These are phyloP conservation scores for Phytophthora hybrid DNA, from an alignment of 352 stramenopile genomes.

Conservation along the genomic window DNA sequence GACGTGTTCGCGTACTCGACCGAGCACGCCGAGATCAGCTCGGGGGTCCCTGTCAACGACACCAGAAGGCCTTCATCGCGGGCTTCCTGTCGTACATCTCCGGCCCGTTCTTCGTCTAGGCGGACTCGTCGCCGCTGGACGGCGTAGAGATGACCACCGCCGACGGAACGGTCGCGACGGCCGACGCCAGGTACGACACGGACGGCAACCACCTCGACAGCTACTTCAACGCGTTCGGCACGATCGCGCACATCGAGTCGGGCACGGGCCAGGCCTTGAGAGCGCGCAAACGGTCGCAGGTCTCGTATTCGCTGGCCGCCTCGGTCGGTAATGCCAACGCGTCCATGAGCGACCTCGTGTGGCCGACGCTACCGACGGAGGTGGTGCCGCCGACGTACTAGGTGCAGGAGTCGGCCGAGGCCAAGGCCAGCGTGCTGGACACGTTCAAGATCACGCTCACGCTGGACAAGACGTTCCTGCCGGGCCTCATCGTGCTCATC, in stretches of 20 bases:
- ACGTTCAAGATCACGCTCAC: constrained; percentile 60
- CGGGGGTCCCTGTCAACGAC: constrained; percentile 69
- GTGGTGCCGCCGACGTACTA: constrained; percentile 72
- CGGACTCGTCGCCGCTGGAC: constrained; percentile 52
- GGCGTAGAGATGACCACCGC: constrained; percentile 65
- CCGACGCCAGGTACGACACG: constrained; percentile 54
- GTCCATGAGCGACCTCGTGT: constrained; percentile 75
- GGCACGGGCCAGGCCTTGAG: constrained; percentile 77
- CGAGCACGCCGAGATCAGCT: constrained; percentile 47
- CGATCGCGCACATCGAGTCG: constrained; percentile 74
- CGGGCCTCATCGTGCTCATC: constrained; percentile 65
- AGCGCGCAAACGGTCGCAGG: constrained; percentile 66
- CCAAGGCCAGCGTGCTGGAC: constrained; percentile 48
- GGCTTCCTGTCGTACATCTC: constrained; percentile 81
- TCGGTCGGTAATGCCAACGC: constrained; percentile 47
- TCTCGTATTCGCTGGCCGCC: constrained; percentile 60
- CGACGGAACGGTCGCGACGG: constrained; percentile 54
- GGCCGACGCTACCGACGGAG: constrained; percentile 56
- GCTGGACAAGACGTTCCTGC: constrained; percentile 61
- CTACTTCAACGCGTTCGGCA: constrained; percentile 60
- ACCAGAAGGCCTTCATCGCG: constrained; percentile 68
- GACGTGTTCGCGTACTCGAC: constrained; percentile 48
- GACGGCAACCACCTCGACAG: constrained; percentile 50
- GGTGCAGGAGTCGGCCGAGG: constrained; percentile 57
- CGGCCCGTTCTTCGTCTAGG: constrained; percentile 73